phyloP scores from a whole-genome alignment of 2,329 filamentous ascomycete genomes.

The Dactylellina leptospora region DNA sequence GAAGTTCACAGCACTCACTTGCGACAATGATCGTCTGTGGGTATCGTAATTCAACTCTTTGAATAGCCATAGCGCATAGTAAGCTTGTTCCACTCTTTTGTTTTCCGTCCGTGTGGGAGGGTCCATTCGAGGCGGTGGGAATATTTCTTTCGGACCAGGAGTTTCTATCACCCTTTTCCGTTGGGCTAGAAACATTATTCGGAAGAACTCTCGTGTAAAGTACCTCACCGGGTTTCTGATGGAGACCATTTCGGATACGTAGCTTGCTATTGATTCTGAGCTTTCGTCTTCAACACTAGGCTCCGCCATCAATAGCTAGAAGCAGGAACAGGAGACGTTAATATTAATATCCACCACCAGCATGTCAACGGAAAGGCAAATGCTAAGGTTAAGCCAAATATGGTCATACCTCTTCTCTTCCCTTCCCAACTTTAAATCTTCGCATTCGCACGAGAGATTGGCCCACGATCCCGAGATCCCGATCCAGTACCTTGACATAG shows the following conservation, averaged over 20 bases:
- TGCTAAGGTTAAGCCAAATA: not conserved
- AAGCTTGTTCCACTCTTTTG: constrained; percentile 33
- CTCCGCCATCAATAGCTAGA: constrained; percentile 16
- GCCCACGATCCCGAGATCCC: constrained; percentile 14
- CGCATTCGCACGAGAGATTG: constrained; percentile 15
- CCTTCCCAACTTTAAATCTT: constrained; percentile 37
- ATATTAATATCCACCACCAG: not conserved
- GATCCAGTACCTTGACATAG: constrained; percentile 19
- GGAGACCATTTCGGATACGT: constrained; percentile 18
- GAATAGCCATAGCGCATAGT: constrained; percentile 40
- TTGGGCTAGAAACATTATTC: constrained; percentile 8
- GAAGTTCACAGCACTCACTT: constrained; percentile 2
- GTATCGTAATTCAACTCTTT: constrained; percentile 20
- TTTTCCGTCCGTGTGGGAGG: constrained; percentile 24
- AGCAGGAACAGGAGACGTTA: not conserved
- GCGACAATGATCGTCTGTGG: not conserved
- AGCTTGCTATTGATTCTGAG: not conserved
- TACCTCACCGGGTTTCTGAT: constrained; percentile 15
- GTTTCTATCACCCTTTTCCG: not conserved
- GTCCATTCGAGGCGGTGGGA: constrained; percentile 2
- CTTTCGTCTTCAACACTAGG: constrained; percentile 21
- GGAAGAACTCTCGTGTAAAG: constrained; percentile 27
- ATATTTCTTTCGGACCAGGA: not conserved
- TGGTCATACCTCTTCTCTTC: constrained; percentile 23
- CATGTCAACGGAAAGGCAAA: not conserved